Evolutionary conservation across 1,139 yeast species (phyloP).

Genomic region (Nematodospora anomalae): DNA sequence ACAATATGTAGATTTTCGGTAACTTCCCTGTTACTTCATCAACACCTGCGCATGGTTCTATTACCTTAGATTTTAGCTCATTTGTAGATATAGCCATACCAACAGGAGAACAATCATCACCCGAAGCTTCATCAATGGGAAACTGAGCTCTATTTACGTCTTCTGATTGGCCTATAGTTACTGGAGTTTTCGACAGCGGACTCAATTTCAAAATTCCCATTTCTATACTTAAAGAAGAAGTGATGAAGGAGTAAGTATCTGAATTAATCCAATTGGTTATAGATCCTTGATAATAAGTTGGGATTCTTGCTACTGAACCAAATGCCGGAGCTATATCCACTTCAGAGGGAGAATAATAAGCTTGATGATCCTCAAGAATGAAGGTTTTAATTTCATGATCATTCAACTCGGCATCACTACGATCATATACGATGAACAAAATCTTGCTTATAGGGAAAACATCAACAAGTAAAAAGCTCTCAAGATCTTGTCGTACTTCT

Average conservation of each 20-base stretch:
- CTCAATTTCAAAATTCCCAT: slow-evolving; percentile 28
- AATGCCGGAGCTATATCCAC: slow-evolving; percentile 57
- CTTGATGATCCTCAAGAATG: slow-evolving; percentile 9
- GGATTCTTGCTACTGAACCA: slow-evolving; percentile 51
- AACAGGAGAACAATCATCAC: slow-evolving; percentile 67
- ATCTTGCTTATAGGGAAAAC: slow-evolving; percentile 4
- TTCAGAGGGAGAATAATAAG: slow-evolving; percentile 10
- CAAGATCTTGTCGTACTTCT: slow-evolving; percentile 5
- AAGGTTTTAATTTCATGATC: slow-evolving; percentile 20
- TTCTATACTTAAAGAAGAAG: slow-evolving; percentile 67
- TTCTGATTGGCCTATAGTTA: slow-evolving; percentile 31
- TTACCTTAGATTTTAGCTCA: slow-evolving; percentile 37
- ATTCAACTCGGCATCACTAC: slow-evolving; percentile 19
- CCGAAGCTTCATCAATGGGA: slow-evolving; percentile 64
- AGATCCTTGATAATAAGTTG: slow-evolving; percentile 46
- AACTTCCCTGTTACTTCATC: slow-evolving; percentile 52
- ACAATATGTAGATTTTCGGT: slow-evolving; percentile 64
- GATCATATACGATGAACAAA: slow-evolving; percentile 15
- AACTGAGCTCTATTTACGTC: slow-evolving; percentile 71
- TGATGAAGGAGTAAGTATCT: slow-evolving; percentile 38
- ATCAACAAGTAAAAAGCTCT: slow-evolving; percentile 4
- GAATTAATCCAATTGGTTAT: slow-evolving; percentile 46
- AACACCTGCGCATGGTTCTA: slow-evolving; percentile 57
- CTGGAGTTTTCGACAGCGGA: slow-evolving; percentile 4
- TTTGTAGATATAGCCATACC: slow-evolving; percentile 66